A percentile compares a stretch with the other conserved stretches of the same genome.
Evolutionary conservation across 305 asterid species (phyloP).

Genomic region (Rubia peregrina): DNA sequence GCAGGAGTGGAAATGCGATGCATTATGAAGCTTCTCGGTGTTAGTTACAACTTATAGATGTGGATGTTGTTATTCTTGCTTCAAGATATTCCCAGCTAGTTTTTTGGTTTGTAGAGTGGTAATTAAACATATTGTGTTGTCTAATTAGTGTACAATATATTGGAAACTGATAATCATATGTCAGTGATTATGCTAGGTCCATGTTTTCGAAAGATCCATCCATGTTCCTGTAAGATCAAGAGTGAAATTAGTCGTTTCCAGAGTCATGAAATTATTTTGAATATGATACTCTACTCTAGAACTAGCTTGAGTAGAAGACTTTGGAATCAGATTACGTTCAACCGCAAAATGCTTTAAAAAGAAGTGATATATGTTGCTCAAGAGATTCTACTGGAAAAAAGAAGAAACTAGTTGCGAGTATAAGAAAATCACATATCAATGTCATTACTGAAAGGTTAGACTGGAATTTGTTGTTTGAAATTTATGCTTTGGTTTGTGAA

Average conservation of each 20-base stretch:
- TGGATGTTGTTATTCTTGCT: not conserved
- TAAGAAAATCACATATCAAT: not conserved
- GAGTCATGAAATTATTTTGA: not conserved
- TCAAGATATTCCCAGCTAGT: not conserved
- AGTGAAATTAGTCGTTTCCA: not conserved
- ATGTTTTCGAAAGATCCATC: not conserved
- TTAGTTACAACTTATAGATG: too few species aligned
- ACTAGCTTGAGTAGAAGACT: not conserved
- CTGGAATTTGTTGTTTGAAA: not conserved
- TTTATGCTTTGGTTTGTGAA: not conserved
- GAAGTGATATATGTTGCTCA: too few species aligned
- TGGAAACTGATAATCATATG: not conserved
- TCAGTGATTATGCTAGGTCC: not conserved
- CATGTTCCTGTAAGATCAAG: not conserved
- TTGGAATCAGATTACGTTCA: not conserved
- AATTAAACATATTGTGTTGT: not conserved
- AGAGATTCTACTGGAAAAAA: not conserved
- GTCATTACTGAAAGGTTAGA: not conserved
- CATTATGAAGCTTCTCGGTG: not conserved
- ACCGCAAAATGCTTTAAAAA: not conserved
- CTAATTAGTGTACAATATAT: not conserved
- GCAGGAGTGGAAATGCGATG: too few species aligned
- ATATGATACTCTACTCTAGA: not conserved
- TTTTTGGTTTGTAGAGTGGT: not conserved
- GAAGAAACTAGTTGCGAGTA: not conserved